A percentile compares a stretch with the other conserved stretches of the same genome.
Evolutionary conservation across 2,329 filamentous ascomycete genomes (phyloP).

Genomic region (Huntiella decipiens): DNA sequence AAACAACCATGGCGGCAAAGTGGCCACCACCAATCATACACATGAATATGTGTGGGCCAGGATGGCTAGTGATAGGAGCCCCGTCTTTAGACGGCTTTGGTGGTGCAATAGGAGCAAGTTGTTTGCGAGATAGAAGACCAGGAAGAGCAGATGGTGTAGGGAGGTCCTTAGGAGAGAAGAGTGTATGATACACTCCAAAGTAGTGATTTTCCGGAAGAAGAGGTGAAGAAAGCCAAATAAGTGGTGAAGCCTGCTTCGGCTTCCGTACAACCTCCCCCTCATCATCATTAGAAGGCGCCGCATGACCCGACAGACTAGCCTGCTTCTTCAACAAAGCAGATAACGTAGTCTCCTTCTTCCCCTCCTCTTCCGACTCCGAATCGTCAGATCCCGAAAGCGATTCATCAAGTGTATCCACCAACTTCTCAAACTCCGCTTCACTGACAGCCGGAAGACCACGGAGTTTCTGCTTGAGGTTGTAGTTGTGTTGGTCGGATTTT

Average conservation of each 20-base stretch:
- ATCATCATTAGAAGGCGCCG: constrained; percentile 21
- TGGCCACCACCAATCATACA: constrained; percentile 98
- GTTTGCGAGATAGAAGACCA: constrained; percentile 55
- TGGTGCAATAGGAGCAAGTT: constrained; percentile 43
- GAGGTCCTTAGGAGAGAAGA: constrained; percentile 57
- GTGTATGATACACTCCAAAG: constrained; percentile 67
- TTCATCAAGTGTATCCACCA: constrained; percentile 69
- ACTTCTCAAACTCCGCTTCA: constrained; percentile 69
- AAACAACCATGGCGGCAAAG: constrained; percentile 92
- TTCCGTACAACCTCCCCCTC: not conserved
- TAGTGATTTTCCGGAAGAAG: constrained; percentile 58
- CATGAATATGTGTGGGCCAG: constrained; percentile 74
- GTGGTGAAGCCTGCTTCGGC: constrained; percentile 26
- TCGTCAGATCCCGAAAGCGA: constrained; percentile 76
- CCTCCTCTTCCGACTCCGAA: constrained; percentile 48
- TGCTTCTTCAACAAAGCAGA: constrained; percentile 66
- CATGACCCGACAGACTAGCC: constrained; percentile 44
- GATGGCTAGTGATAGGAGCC: constrained; percentile 34
- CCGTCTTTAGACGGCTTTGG: constrained; percentile 39
- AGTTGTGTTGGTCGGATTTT: constrained; percentile 78
- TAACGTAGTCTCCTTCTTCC: constrained; percentile 47
- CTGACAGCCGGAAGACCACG: constrained; percentile 52
- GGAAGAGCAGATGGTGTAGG: constrained; percentile 41
- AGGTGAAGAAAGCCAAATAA: constrained; percentile 73
- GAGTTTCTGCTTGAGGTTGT: constrained; percentile 85